Evolutionary conservation across 345 rosid species (phyloP).

Genomic region (Eucalyptus guilfoylei): DNA sequence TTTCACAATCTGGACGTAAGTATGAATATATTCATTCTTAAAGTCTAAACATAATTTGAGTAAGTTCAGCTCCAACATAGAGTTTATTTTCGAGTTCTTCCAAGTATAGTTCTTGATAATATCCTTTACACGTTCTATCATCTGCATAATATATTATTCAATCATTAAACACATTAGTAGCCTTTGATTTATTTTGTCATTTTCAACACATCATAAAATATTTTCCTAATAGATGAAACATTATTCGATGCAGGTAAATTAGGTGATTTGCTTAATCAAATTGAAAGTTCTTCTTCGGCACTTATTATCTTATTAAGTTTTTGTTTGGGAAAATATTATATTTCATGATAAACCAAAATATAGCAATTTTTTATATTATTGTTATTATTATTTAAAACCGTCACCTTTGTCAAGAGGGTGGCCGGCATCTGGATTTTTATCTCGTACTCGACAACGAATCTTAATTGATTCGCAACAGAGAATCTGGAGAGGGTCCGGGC

Average conservation of each 20-base stretch:
- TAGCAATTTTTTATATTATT: not conserved
- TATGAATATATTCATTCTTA: no score
- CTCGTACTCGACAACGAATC: not conserved
- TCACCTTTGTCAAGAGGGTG: not conserved
- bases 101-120: no score
- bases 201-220: no score
- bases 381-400: no score
- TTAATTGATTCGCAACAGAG: not conserved
- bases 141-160: no score
- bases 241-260: no score
- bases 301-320: no score
- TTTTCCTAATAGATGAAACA: not conserved
- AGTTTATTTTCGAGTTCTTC: no score
- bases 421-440: not conserved
- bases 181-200: no score
- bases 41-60: no score
- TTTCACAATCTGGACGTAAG: no score
- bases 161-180: fast-evolving
- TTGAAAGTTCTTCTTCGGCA: not conserved
- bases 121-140: fast-evolving
- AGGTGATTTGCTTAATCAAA: not conserved
- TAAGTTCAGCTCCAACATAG: no score
- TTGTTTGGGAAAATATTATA: not conserved
- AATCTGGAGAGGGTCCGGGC: not conserved
- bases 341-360: not conserved